Base-by-base conservation (phyloP, 768 basidiomycete species). In the Agrocybe praecox region DNA sequence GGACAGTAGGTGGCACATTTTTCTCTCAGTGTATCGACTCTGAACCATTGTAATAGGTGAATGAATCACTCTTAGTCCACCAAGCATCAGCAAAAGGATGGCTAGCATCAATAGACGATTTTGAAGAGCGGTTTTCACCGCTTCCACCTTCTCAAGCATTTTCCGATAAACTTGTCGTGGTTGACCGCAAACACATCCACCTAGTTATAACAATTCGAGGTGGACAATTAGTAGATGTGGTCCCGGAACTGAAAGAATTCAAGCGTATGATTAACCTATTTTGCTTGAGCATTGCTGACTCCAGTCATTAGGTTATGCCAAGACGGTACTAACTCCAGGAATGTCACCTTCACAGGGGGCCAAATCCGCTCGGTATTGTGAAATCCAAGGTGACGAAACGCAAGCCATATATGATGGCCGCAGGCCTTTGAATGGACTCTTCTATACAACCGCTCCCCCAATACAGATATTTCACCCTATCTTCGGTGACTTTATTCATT, bases 401-500 rank as follows among this genome's bases (percentile, higher is more conserved):
- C 26, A 29, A 29, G 56, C 56, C 29, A 58, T 62, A 14, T 56
- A 61, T 24, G 60, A 62, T 26, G 55, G 55, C 32, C 32, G 9
- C 26, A 29, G 24, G 12, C 32, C 17, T n/a, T 24, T 24, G 29
- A 7, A 9, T 14, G 10, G 22, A 17, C 1, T 12, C 3, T 19
- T 12, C 3, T 19, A 52, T 7, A 62, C 42, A 32, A 55, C 54
- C 22, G 67, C 58, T 0, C 69, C 68, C 11, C 68, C 65, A 9
- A 64, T 69, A 44, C 61, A 67, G 52, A 56, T 70, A 15, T 70
- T 65, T 46, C 53, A 71, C 42, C 62, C 69, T 12, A 60, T 64
- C 23, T 74, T 73, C 23, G 59, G 63, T 17, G 44, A 47, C 24
- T 74, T 74, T 55, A 1, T 62, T 52, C 49, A 18, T 12, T 26